Evolutionary conservation across 305 asterid species (phyloP).

Genomic region (Solanum hybrid): DNA sequence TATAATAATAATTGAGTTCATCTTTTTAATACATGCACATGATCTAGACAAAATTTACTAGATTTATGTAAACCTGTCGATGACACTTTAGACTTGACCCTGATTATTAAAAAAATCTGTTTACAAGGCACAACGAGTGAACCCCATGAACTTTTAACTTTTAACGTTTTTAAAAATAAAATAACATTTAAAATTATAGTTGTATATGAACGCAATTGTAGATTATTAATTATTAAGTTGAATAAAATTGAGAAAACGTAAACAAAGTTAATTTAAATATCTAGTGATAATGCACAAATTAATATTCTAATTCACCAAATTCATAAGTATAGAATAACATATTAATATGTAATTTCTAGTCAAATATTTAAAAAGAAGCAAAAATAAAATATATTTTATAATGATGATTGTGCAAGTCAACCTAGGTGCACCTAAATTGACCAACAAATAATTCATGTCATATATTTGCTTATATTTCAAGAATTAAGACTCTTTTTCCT

Average conservation of each 20-base stretch:
- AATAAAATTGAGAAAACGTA: not conserved
- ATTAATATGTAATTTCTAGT: not conserved
- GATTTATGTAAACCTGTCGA: not conserved
- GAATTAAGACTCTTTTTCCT: not conserved
- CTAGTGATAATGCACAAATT: not conserved
- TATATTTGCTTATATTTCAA: not conserved
- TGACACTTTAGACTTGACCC: not conserved
- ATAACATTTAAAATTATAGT: not conserved
- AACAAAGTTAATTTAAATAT: fast-evolving
- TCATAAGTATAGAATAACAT: not conserved
- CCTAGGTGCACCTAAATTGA: not conserved
- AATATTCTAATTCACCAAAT: not conserved
- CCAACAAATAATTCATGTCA: not conserved
- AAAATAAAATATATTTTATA: not conserved
- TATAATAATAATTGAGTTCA: not conserved
- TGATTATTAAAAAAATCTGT: not conserved
- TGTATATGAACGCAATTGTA: not conserved
- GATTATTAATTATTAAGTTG: not conserved
- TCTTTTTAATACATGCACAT: not conserved
- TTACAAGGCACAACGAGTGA: not conserved
- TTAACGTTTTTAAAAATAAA: not conserved
- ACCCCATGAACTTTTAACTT: not conserved
- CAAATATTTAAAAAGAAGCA: not conserved
- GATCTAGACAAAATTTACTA: not conserved
- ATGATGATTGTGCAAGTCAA: not conserved